phyloP scores from a whole-genome alignment of 768 basidiomycete genomes.

The Calocera viscosa region DNA sequence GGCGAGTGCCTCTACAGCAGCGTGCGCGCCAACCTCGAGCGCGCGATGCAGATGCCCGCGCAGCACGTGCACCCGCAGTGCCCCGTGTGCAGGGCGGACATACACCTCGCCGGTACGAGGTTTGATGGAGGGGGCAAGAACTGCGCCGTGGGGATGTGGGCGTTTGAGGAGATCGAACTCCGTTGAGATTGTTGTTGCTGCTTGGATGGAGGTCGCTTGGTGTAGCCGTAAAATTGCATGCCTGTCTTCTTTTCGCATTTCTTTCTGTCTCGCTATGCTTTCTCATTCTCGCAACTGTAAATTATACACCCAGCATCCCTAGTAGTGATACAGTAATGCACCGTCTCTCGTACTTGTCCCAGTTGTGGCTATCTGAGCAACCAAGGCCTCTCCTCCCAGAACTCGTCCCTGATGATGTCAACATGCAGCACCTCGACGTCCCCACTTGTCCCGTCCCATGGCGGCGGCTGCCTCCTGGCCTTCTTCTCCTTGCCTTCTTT shows the following conservation, averaged over 20 bases:
- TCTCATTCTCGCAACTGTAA: not conserved
- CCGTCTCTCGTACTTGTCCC: not conserved
- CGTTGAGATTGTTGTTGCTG: not conserved
- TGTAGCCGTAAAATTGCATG: not conserved
- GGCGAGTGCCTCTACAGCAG: conserved; percentile 64
- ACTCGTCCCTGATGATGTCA: conserved; percentile 70
- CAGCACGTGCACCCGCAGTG: not conserved
- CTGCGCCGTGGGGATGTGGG: conserved; percentile 5
- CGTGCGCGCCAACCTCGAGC: conserved; percentile 48
- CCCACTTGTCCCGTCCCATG: conserved; percentile 9
- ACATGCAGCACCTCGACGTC: conserved; percentile 53
- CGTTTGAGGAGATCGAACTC: not conserved
- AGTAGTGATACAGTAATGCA: not conserved
- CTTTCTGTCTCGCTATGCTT: not conserved
- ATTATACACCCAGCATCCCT: not conserved
- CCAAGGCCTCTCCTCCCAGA: conserved; percentile 45
- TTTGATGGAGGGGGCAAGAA: not conserved
- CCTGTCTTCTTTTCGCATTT: not conserved
- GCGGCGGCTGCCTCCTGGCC: conserved; percentile 15
- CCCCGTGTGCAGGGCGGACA: not conserved
- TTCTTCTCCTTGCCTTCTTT: not conserved
- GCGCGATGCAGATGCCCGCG: conserved; percentile 23
- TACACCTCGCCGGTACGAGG: not conserved
- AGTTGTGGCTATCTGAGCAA: not conserved
- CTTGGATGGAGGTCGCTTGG: not conserved